Percentiles rank a stretch among this genome's conserved stretches.
These are phyloP conservation scores for Verticillium longisporum DNA, from an alignment of 2,329 filamentous ascomycete species.

Conservation along the genomic window DNA sequence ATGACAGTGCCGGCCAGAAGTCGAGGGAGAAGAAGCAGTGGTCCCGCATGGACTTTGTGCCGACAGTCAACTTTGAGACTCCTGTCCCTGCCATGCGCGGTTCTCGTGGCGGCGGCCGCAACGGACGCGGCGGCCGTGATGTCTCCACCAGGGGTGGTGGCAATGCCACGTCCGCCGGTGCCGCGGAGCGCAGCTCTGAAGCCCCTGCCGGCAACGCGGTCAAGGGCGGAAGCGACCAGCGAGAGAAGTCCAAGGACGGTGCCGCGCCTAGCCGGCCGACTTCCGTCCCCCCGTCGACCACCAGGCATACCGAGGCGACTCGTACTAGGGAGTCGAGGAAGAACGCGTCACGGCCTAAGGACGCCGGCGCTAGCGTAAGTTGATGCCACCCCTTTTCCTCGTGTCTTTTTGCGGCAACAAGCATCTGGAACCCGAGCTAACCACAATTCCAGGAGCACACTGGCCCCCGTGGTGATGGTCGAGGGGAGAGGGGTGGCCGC, in stretches of 20 bases:
- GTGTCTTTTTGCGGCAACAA: background rate
- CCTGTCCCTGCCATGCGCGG: constrained; percentile 55
- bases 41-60: constrained; percentile 76
- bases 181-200: constrained; percentile 28
- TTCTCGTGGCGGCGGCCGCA: constrained; percentile 40
- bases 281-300: constrained; percentile 22
- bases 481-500: constrained; percentile 30
- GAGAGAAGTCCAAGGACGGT: constrained; percentile 28
- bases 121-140: constrained; percentile 36
- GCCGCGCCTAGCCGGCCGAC: constrained; percentile 24
- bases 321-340: constrained; percentile 40
- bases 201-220: constrained; percentile 16
- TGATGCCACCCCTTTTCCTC: background rate
- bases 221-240: constrained; percentile 23
- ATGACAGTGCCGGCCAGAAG: constrained; percentile 39
- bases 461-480: constrained; percentile 23
- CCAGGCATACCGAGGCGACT: background rate
- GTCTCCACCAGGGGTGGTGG: constrained; percentile 19
- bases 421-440: constrained; percentile 1
- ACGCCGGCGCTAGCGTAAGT: background rate
- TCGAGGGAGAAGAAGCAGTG: constrained; percentile 72
- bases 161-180: constrained; percentile 13
- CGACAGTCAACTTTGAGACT: constrained; percentile 80
- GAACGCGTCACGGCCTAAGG: constrained; percentile 12
- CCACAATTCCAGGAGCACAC: constrained; percentile 16